Evolutionary conservation across 1,284 basidiomycete genomes (phyloP).

Genomic region (Ceraceosorus guamensis): DNA sequence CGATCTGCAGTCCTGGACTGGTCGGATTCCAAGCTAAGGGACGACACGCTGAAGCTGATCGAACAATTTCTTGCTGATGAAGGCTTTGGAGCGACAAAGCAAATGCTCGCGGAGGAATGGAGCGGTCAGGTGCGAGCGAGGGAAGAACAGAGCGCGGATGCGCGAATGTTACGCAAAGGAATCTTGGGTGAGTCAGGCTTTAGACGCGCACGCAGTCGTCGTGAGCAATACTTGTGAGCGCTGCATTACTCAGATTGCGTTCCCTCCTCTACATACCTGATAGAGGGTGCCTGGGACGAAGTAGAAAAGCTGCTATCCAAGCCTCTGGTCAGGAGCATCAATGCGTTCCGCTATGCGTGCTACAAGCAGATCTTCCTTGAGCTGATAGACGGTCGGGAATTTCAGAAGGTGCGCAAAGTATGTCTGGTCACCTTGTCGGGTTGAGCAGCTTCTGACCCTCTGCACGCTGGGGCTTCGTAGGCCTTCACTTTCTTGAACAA

Average conservation of each 20-base stretch:
- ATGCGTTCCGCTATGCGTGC: conserved; percentile 51
- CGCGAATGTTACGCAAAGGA: conserved; percentile 50
- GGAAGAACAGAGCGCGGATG: conserved; percentile 43
- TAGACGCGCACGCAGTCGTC: not conserved
- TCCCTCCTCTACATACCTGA: not conserved
- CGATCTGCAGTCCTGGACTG: conserved; percentile 38
- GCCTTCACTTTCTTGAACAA: conserved; percentile 54
- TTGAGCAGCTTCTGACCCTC: not conserved
- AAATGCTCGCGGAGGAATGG: conserved; percentile 50
- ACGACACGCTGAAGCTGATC: conserved; percentile 47
- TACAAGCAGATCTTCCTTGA: conserved; percentile 51
- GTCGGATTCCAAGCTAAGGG: conserved; percentile 27
- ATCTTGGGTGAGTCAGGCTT: conserved; percentile 43
- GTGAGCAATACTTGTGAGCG: not conserved
- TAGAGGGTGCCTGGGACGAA: conserved; percentile 52
- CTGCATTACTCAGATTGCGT: not conserved
- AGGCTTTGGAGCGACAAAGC: conserved; percentile 47
- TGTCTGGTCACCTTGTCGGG: not conserved
- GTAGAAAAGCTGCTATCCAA: conserved; percentile 49
- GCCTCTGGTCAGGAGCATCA: conserved; percentile 51
- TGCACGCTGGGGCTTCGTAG: conserved; percentile 2
- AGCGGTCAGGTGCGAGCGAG: conserved; percentile 39
- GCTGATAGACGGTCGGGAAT: conserved; percentile 52
- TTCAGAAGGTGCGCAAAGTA: conserved; percentile 26
- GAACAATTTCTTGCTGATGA: conserved; percentile 51